Evolutionary conservation across 805 yeast species (phyloP), one percentile per base, ranked within the genome.

Genomic region (Pichia paraexigua): DNA sequence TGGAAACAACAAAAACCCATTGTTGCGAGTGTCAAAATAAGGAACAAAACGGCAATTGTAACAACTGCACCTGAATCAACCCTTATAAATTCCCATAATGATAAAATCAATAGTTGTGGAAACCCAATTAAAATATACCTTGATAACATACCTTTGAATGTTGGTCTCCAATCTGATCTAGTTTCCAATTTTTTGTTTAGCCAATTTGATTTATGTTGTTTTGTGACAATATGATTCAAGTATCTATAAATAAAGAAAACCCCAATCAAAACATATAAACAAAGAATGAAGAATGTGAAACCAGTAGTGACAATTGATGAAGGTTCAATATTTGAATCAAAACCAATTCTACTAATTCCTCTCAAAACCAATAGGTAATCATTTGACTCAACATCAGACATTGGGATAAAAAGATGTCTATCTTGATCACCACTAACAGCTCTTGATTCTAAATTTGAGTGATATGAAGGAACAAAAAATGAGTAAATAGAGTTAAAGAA

Each of bases 1-100:
- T 85, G 80, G 68, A 70, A 85, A 49, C 80, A 75, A 21, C 89
- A 76, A 80, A 83, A 84, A 2, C 72, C 69, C 72, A 88, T 71
- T 39, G 87, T 72, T 2, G 80, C 78, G 7, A 83, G 54, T 1
- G 87, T 73, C 51, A 85, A 69, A 1, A 88, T 46, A 41, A 91
- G 70, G 66, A 87, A 82, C 46, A 91, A 69, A 39, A 79, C 83
- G 2, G 96, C 92, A 53, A 88, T 69, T 6, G 88, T 90, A 52
- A 91, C 80, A 30, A 91, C 89, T 0, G 96, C 97, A 1, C 95
- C 85, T 0, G 97, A 89, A 62, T 91, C 97, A 48, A 77, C 71
- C 60, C 76, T 76, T 9, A 85, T 79, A 66, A 89, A 90, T 71
- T 91, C 96, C 94, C 95, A 91, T 50, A 90, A 73, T 12, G 96